Conservation (phyloP, 306 rosid species). For the Ormosia emarginata region DNA sequence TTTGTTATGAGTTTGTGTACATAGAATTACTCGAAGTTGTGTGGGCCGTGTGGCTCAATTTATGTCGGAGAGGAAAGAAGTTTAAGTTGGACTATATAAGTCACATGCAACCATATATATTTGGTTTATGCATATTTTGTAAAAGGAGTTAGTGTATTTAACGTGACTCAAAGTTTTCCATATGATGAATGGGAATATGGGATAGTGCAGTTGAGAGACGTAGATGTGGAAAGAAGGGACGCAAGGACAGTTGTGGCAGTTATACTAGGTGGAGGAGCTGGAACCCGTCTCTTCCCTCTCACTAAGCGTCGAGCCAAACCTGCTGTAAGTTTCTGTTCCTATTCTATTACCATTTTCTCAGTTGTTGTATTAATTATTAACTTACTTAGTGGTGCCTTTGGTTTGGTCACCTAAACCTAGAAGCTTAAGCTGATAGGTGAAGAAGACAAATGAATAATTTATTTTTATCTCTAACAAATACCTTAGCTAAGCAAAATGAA, state of each 20-base stretch:
- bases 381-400: background rate
- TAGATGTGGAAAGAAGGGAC: conserved; percentile 49
- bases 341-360: background rate
- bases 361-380: background rate
- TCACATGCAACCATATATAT: too few species aligned
- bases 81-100: too few species aligned
- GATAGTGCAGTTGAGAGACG: conserved; percentile 61
- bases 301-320: conserved; percentile 94
- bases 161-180: background rate
- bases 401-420: too few species aligned
- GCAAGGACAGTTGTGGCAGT: conserved; percentile 78
- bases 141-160: background rate
- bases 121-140: background rate
- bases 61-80: too few species aligned
- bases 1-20: too few species aligned
- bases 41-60: too few species aligned
- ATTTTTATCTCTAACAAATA: too few species aligned
- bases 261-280: conserved; percentile 97
- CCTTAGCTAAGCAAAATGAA: too few species aligned
- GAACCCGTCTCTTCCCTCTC: conserved; percentile 94
- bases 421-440: too few species aligned
- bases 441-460: too few species aligned
- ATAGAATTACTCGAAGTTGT: too few species aligned
- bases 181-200: conserved; percentile 28
- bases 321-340: conserved; percentile 51